These are phyloP conservation scores for Liquidambar formosana DNA, from an alignment of 164 flowering plant species.

Conservation along the genomic window DNA sequence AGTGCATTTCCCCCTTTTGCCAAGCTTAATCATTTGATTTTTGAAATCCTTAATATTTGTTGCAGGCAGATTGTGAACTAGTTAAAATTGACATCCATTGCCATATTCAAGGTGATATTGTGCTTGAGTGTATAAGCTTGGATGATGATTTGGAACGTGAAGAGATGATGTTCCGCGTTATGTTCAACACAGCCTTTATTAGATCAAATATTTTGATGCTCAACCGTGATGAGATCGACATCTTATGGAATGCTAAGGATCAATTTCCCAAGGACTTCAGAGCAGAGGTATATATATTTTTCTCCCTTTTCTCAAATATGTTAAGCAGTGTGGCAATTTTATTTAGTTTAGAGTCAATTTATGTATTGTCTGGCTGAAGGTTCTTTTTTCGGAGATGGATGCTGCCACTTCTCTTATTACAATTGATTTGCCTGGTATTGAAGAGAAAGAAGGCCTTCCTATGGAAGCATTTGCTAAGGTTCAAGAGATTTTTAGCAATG, in stretches of 20 bases:
- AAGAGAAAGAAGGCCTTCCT: slow-evolving; percentile 87
- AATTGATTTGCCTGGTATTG: slow-evolving; percentile 48
- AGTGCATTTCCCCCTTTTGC: background rate
- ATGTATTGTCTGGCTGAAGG: slow-evolving; percentile 35
- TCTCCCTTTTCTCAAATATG: background rate
- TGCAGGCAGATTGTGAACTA: slow-evolving; percentile 60
- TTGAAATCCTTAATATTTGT: slow-evolving; percentile 12
- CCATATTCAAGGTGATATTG: slow-evolving; percentile 67
- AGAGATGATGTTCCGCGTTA: slow-evolving; percentile 60
- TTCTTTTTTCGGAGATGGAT: slow-evolving; percentile 65
- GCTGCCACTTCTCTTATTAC: slow-evolving; percentile 40
- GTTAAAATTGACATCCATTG: slow-evolving; percentile 69
- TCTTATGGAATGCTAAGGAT: slow-evolving; percentile 58
- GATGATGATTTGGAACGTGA: slow-evolving; percentile 45
- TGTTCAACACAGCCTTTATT: slow-evolving; percentile 73
- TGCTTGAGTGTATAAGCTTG: slow-evolving; percentile 59
- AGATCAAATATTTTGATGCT: slow-evolving; percentile 67
- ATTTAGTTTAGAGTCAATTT: background rate
- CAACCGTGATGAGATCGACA: slow-evolving; percentile 64
- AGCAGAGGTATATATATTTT: slow-evolving; percentile 46
- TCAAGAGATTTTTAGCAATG: slow-evolving; percentile 73
- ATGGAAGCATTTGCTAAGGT: slow-evolving; percentile 85
- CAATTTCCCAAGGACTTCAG: slow-evolving; percentile 57
- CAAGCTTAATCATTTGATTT: background rate
- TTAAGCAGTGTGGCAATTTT: background rate